phyloP scores from a whole-genome alignment of 2,329 filamentous ascomycete genomes.

The Metarhizium humberi region DNA sequence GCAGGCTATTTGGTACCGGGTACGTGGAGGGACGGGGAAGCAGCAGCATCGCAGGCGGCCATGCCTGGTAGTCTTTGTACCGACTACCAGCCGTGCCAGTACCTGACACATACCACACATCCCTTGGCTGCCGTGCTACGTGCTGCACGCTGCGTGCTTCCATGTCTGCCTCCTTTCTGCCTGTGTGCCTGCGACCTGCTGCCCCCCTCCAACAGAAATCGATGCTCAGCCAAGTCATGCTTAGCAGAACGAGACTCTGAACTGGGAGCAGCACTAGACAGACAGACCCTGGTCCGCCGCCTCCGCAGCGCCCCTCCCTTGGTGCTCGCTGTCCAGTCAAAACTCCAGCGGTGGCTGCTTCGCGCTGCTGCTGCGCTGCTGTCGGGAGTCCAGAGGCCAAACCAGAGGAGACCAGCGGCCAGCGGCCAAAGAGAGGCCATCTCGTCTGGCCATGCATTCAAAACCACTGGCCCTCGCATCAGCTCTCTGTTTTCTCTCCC shows the following conservation, averaged over 20 bases:
- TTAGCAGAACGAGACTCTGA: neutral
- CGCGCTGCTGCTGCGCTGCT: neutral
- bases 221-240: too few relatives aligned
- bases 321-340: neutral
- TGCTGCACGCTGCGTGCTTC: too few relatives aligned
- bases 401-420: neutral
- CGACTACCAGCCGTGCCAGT: neutral
- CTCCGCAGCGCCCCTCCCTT: neutral
- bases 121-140: neutral
- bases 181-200: neutral
- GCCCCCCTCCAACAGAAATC: neutral
- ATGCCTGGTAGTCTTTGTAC: neutral
- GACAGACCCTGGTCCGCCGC: neutral
- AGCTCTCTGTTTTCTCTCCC: conserved; percentile 21
- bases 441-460: conserved; percentile 15
- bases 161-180: neutral
- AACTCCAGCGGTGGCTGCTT: neutral
- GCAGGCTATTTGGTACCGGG: neutral
- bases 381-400: too few relatives aligned
- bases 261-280: neutral
- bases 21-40: neutral
- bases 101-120: neutral
- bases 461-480: conserved; percentile 16
- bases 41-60: neutral
- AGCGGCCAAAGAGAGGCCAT: neutral